phyloP scores from a whole-genome alignment of 768 basidiomycete species.

The Fomitopsis serialis region DNA sequence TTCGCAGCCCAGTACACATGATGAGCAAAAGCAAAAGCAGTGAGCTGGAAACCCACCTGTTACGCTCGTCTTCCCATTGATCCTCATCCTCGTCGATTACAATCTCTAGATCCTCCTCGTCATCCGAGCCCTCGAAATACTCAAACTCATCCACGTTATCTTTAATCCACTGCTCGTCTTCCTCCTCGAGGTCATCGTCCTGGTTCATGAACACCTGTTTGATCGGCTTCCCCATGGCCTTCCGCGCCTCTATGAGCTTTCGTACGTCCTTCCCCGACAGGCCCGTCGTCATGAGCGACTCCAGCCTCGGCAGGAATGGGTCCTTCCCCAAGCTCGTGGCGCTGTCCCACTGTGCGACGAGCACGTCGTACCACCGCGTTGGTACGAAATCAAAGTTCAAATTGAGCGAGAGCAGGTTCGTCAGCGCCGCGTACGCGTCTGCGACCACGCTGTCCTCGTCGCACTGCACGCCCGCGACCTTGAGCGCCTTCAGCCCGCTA shows the following conservation, averaged over 20 bases:
- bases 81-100: constrained; percentile 17
- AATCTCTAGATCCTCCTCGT: constrained; percentile 26
- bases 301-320: constrained; percentile 43
- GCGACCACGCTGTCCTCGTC: constrained; percentile 23
- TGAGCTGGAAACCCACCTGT: no score
- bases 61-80: constrained; percentile 12
- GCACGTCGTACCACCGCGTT: constrained; percentile 20
- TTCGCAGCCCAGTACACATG: no score
- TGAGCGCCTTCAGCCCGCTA: constrained; percentile 43
- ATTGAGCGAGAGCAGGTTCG: constrained; percentile 38
- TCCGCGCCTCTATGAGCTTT: constrained; percentile 39
- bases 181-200: constrained; percentile 33
- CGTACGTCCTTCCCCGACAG: constrained; percentile 37
- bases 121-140: constrained; percentile 48
- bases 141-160: constrained; percentile 48
- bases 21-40: no score
- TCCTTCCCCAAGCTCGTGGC: constrained; percentile 1
- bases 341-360: constrained; percentile 7
- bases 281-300: constrained; percentile 41
- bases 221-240: constrained; percentile 39
- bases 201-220: constrained; percentile 40
- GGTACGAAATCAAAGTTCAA: constrained; percentile 32
- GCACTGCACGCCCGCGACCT: constrained; percentile 47
- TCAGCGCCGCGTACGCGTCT: constrained; percentile 42
- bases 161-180: constrained; percentile 37